Evolutionary conservation across 129 eudicot species (phyloP).

Genomic region (Saussurea involucrata): DNA sequence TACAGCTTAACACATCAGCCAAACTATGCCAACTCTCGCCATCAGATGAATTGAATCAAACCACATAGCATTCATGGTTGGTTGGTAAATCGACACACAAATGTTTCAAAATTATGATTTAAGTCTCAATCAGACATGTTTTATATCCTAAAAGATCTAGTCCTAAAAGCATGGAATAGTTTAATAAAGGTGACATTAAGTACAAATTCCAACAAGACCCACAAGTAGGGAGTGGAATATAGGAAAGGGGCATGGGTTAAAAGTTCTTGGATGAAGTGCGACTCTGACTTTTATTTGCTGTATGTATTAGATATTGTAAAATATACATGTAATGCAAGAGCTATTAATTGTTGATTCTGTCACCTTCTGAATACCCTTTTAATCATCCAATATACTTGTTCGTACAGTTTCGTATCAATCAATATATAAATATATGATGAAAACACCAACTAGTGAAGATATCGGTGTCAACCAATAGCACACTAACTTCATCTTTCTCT

Average conservation of each 20-base stretch:
- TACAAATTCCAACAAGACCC: neutral
- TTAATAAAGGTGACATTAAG: neutral
- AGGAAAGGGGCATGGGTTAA: conserved; percentile 37
- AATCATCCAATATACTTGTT: conserved; percentile 47
- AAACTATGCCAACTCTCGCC: neutral
- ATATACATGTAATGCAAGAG: conserved; percentile 15
- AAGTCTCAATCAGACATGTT: neutral
- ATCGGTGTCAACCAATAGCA: conserved; percentile 10
- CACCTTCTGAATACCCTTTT: neutral
- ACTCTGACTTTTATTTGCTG: conserved; percentile 17
- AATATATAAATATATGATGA: conserved; percentile 17
- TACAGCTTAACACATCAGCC: conserved; percentile 21
- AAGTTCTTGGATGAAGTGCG: conserved; percentile 33
- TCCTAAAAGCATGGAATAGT: neutral
- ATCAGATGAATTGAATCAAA: neutral
- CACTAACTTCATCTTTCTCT: conserved; percentile 30
- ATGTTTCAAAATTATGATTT: neutral
- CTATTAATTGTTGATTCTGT: neutral
- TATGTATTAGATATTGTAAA: conserved; percentile 33
- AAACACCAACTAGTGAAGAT: conserved; percentile 24
- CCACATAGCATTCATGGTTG: neutral
- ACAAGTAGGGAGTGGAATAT: conserved; percentile 11
- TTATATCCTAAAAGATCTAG: neutral
- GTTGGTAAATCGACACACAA: neutral
- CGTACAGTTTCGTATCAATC: conserved; percentile 58